phyloP scores from a whole-genome alignment of 169 alveolate genomes.

The Eimeria tenella region DNA sequence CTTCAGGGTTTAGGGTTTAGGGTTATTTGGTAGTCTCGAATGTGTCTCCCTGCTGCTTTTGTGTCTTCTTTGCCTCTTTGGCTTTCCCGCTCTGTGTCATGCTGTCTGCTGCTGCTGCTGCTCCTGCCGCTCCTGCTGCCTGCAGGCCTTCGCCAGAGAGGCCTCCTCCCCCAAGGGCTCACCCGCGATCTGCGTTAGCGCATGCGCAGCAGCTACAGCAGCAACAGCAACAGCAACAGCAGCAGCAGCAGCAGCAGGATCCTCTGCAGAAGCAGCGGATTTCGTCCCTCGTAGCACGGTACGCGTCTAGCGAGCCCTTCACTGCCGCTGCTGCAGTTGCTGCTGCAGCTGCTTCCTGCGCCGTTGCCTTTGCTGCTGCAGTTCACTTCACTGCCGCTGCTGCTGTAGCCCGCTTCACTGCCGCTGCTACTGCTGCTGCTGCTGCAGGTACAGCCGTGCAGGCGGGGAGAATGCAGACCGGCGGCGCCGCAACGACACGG shows the following conservation, averaged over 20 bases:
- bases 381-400: neutral
- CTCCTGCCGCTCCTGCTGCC: neutral
- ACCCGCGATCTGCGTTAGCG: neutral
- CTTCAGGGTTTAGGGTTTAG: neutral
- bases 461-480: slow-evolving; percentile 3
- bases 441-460: slow-evolving; percentile 46
- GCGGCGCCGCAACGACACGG: slow-evolving; percentile 47
- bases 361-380: neutral
- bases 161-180: neutral
- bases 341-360: neutral
- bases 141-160: neutral
- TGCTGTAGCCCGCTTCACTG: neutral
- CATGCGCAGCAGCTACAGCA: neutral
- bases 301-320: neutral
- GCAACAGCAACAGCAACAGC: slow-evolving; percentile 20
- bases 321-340: neutral
- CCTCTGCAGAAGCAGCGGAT: neutral
- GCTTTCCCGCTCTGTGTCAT: neutral
- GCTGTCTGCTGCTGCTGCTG: neutral
- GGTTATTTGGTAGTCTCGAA: neutral
- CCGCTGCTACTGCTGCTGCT: neutral
- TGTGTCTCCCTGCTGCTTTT: neutral
- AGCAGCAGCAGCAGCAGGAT: slow-evolving; percentile 4
- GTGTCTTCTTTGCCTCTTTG: neutral
- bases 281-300: neutral